Evolutionary conservation across 139 green algal species (phyloP).

Genomic region (Chlorella sorokiniana): DNA sequence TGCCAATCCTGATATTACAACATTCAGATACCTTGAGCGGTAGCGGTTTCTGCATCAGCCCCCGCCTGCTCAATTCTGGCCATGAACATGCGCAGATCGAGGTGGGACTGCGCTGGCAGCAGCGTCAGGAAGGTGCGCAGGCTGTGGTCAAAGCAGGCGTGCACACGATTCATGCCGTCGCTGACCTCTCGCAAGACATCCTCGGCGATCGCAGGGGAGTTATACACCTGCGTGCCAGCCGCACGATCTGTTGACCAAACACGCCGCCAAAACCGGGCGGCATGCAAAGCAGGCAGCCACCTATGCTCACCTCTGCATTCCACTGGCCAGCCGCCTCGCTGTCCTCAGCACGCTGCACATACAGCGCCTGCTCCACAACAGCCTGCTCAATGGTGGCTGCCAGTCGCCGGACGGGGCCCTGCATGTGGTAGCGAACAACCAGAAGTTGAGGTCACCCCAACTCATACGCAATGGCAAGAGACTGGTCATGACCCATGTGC

Average conservation of each 20-base stretch:
- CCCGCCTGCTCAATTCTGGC: slow-evolving; percentile 69
- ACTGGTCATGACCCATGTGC: neutral
- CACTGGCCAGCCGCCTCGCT: slow-evolving; percentile 51
- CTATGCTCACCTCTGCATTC: slow-evolving; percentile 37
- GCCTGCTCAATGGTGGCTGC: slow-evolving; percentile 39
- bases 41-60: too few relatives aligned
- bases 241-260: too few relatives aligned
- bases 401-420: slow-evolving; percentile 16
- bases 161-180: slow-evolving; percentile 50
- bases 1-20: too few relatives aligned
- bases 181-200: slow-evolving; percentile 48
- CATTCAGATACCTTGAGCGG: too few relatives aligned
- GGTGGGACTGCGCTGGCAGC: slow-evolving; percentile 49
- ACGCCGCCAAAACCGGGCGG: neutral
- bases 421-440: neutral
- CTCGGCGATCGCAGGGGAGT: slow-evolving; percentile 17
- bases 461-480: neutral
- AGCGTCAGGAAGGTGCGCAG: slow-evolving; percentile 66
- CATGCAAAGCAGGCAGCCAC: neutral
- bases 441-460: neutral
- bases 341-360: slow-evolving; percentile 30
- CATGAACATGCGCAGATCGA: slow-evolving; percentile 76
- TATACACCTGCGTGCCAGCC: slow-evolving; percentile 7
- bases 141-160: slow-evolving; percentile 49
- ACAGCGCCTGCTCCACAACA: slow-evolving; percentile 27